These are phyloP conservation scores for Fagus sylvatica DNA, from an alignment of 306 rosid genomes.

Conservation along the genomic window DNA sequence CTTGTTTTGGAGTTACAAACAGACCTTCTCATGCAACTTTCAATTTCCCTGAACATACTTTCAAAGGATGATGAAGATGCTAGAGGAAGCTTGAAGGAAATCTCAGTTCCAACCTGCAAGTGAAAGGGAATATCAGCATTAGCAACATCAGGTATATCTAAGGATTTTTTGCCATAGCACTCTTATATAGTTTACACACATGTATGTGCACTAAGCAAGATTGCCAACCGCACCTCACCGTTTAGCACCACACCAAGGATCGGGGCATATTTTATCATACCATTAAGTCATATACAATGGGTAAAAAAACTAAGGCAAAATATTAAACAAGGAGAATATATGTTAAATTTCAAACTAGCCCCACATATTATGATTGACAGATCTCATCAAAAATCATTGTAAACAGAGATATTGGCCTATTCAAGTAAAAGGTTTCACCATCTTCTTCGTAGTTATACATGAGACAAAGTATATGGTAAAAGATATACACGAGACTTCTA, in stretches of 20 bases:
- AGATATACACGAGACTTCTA: neutral
- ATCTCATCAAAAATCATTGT: too few species aligned
- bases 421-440: neutral
- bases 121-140: constrained; percentile 26
- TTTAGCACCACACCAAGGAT: neutral
- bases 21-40: constrained; percentile 71
- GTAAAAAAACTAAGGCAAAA: neutral
- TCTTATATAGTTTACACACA: neutral
- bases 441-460: neutral
- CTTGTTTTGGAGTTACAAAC: constrained; percentile 35
- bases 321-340: neutral
- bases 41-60: constrained; percentile 92
- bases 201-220: neutral
- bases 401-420: neutral
- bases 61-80: constrained; percentile 84
- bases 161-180: neutral
- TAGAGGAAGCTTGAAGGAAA: constrained; percentile 96
- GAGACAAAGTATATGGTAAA: neutral
- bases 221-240: neutral
- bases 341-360: neutral
- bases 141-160: constrained; percentile 5
- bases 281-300: neutral
- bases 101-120: constrained; percentile 95
- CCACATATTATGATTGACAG: neutral
- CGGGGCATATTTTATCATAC: neutral